Evolutionary conservation across 2,329 filamentous ascomycete species (phyloP).

Genomic region (Cladorrhinum sp.): DNA sequence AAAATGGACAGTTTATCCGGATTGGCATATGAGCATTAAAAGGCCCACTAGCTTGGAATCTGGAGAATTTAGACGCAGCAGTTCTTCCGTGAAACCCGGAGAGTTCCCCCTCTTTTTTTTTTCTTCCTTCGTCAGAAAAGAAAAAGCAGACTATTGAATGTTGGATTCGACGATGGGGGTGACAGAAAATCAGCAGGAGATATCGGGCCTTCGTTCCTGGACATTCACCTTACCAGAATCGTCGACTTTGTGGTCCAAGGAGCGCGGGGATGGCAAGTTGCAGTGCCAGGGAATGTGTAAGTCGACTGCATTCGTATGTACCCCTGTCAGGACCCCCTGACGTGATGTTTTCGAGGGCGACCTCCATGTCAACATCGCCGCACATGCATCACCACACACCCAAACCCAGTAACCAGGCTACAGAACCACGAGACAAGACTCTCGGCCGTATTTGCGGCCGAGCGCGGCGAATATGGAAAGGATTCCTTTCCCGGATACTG

Average conservation of each 20-base stretch:
- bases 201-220: background rate
- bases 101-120: background rate
- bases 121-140: background rate
- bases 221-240: background rate
- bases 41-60: background rate
- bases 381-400: background rate
- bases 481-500: background rate
- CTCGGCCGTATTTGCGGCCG: background rate
- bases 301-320: background rate
- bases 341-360: too few species aligned
- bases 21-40: background rate
- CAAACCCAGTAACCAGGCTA: constrained; percentile 6
- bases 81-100: background rate
- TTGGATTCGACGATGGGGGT: background rate
- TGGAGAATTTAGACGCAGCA: background rate
- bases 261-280: background rate
- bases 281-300: background rate
- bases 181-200: background rate
- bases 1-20: constrained; percentile 7
- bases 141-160: background rate
- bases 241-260: background rate
- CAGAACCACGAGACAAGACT: background rate
- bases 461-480: background rate
- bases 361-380: background rate
- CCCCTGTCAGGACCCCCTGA: constrained; percentile 1